Evolutionary conservation across 306 rosid genomes (phyloP).

Genomic region (Citrullus mucosospermus): DNA sequence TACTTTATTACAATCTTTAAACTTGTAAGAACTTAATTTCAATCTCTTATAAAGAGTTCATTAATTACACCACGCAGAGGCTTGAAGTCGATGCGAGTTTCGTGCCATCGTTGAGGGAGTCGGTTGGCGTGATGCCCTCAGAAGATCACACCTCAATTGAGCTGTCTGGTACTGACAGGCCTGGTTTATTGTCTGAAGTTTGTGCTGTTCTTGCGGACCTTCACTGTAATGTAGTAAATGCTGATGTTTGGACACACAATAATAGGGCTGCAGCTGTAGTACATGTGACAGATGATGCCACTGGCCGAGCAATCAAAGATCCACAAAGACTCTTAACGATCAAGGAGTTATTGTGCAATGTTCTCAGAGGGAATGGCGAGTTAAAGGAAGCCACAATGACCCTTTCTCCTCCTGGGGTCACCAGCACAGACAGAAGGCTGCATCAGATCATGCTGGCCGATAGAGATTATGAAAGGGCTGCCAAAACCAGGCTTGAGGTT

Average conservation of each 20-base stretch:
- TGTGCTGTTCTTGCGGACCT: conserved; percentile 91
- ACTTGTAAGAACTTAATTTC: too few relatives aligned
- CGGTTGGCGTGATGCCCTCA: conserved; percentile 76
- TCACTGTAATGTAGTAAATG: conserved; percentile 71
- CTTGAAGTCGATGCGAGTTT: conserved; percentile 67
- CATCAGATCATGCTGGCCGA: conserved; percentile 97
- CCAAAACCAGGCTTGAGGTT: conserved; percentile 23
- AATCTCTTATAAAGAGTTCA: not conserved
- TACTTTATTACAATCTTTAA: too few relatives aligned
- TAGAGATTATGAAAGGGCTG: conserved; percentile 75
- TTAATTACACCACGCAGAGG: conserved; percentile 26
- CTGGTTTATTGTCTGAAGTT: conserved; percentile 89
- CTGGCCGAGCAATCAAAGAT: conserved; percentile 59
- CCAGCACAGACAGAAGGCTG: conserved; percentile 69
- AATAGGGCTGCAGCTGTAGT: conserved; percentile 86
- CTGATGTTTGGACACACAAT: conserved; percentile 98
- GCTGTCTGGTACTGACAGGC: conserved; percentile 85
- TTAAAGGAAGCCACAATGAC: conserved; percentile 56
- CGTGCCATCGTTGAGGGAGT: conserved; percentile 61
- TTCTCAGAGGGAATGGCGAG: conserved; percentile 56
- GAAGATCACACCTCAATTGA: conserved; percentile 90
- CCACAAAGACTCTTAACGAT: conserved; percentile 46
- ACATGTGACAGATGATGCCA: conserved; percentile 63
- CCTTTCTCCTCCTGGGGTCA: conserved; percentile 63
- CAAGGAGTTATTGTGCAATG: conserved; percentile 73